Percentiles rank a stretch among this genome's conserved stretches.
phyloP scores from a whole-genome alignment of 2,329 filamentous ascomycete genomes.

The Hypoxylon sp. region DNA sequence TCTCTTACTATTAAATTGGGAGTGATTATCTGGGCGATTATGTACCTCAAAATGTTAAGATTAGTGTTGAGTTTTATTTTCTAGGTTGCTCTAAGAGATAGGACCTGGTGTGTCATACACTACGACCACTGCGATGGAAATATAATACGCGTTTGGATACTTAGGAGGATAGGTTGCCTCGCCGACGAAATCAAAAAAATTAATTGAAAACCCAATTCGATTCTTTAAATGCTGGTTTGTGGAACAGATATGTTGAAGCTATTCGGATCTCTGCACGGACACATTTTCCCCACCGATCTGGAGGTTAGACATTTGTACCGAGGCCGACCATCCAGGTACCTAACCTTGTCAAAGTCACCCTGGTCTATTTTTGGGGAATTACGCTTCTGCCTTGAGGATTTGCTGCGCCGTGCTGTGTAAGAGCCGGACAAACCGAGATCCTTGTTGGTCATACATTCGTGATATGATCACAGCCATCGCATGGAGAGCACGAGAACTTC shows the following conservation, averaged over 20 bases:
- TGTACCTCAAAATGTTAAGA: no score
- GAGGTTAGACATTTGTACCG: not conserved
- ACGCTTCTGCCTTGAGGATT: conserved; percentile 3
- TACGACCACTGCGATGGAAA: no score
- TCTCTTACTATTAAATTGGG: not conserved
- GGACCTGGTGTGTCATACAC: no score
- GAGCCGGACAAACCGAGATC: not conserved
- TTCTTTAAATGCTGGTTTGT: not conserved
- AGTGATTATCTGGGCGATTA: not conserved
- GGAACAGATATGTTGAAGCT: not conserved
- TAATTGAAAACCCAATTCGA: not conserved
- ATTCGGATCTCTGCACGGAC: conserved; percentile 1
- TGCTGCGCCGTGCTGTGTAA: conserved; percentile 2
- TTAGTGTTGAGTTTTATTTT: no score
- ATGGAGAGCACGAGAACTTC: not conserved
- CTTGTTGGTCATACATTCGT: not conserved
- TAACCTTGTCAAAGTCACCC: not conserved
- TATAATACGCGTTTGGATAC: no score
- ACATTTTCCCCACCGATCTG: not conserved
- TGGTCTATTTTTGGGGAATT: not conserved
- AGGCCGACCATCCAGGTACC: conserved; percentile 8
- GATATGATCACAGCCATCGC: not conserved
- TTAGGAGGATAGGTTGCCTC: not conserved
- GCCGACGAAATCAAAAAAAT: not conserved
- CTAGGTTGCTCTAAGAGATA: no score